Percentiles rank a stretch among this genome's conserved stretches.
Conservation (phyloP, 1,284 basidiomycete species). For the Lignosus rhinocerotis region DNA sequence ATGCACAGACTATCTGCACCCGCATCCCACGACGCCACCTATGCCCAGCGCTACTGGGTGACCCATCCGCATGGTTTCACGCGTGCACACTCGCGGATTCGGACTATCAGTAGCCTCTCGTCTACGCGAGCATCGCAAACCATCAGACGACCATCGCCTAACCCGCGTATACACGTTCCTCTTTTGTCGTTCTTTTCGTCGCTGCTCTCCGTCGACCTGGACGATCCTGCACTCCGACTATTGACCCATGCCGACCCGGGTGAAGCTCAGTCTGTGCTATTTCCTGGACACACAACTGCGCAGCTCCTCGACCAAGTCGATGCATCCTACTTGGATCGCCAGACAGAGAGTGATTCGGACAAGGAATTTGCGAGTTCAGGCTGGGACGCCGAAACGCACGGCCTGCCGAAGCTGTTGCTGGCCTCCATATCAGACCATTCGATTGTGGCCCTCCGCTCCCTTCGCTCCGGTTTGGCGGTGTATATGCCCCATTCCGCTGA, state of each 20-base stretch:
- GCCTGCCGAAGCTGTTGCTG: conserved; percentile 23
- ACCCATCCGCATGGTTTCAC: conserved; percentile 17
- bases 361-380: conserved; percentile 1
- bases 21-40: conserved; percentile 2
- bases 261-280: conserved; percentile 34
- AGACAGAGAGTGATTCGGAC: background rate
- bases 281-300: conserved; percentile 30
- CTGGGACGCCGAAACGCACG: conserved; percentile 10
- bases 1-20: conserved; percentile 8
- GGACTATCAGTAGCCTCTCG: conserved; percentile 12
- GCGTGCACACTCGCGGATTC: conserved; percentile 23
- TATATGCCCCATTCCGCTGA: conserved; percentile 4
- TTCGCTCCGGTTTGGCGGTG: conserved; percentile 23
- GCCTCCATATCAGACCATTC: conserved; percentile 22
- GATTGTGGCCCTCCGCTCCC: conserved; percentile 22
- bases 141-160: conserved; percentile 16
- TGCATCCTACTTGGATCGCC: background rate
- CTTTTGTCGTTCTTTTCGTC: conserved; percentile 35
- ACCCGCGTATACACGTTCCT: conserved; percentile 34
- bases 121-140: conserved; percentile 9
- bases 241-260: conserved; percentile 30
- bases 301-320: conserved; percentile 5
- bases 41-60: conserved; percentile 3
- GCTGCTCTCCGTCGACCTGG: conserved; percentile 35
- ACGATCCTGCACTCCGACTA: conserved; percentile 36